Base-by-base conservation (phyloP, 2,329 filamentous ascomycete genomes). In the Tolypocladium amazonense region DNA sequence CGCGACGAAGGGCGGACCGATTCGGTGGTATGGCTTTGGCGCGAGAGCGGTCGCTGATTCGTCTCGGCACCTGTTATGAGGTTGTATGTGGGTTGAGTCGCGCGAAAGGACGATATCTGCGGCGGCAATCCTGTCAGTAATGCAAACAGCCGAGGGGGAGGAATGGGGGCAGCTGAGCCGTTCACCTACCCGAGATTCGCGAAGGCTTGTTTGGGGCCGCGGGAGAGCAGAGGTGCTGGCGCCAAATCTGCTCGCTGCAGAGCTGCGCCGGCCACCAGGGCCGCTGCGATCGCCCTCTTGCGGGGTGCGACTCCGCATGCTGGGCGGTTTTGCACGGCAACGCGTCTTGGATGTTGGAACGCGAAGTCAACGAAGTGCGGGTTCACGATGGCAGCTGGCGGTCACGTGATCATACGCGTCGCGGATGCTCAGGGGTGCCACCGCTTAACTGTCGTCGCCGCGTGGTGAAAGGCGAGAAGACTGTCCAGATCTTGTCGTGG, bases 51-150 rank as follows among this genome's bases (percentile, higher is more conserved):
- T 50, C 77, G 68, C 6, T 64, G 55, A 12, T 70, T 67, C 5
- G 76, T 71, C 33, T 83, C 78, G 59, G 76, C 78, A 35, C 82
- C 84, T 2, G 81, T 80, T 12, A 88, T 70, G 43, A 87, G 77
- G 65, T 88, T 83, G 65, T 84, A 86, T 7, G 79, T 77, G 0
- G 83, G 82, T 62, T 83, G 84, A 2, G 77, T 78, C 18, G 79
- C 73, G 58, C 81, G 78, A 58, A 80, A 79, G 2, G 77, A 74
- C 8, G 78, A 73, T 61, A 80, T 68, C 77, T 79, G 27, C 9
- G 23, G 20, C 5, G 27, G 8, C 27, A 23, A 12, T 53, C 50
- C 20, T 35, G 20, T 53, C 20, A 53, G 50, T 20, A 53, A 11
- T 12, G 50, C 30, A 37, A n/a, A n/a, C n/a, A n/a, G n/a, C n/a